Percentiles rank a stretch among this genome's conserved stretches.
phyloP scores from a whole-genome alignment of 2,329 filamentous ascomycete genomes.

The Xylaria hypoxylon region DNA sequence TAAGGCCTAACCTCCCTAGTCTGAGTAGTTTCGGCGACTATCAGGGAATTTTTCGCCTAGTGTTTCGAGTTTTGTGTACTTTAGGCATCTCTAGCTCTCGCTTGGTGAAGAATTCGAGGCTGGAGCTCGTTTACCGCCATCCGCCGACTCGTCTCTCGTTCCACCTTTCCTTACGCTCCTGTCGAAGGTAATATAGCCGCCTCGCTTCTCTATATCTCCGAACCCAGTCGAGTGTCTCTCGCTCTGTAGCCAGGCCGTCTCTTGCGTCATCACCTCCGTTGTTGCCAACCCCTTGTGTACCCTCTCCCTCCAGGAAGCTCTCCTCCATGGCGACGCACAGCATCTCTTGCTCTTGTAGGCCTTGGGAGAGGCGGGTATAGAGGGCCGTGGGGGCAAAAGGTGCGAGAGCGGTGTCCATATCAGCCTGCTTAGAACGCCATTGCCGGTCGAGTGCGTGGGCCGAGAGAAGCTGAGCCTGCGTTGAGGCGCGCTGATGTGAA shows the following conservation, averaged over 20 bases:
- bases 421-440: constrained; percentile 87
- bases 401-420: constrained; percentile 86
- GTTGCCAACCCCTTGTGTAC: constrained; percentile 25
- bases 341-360: constrained; percentile 83
- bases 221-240: constrained; percentile 88
- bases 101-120: neutral
- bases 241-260: constrained; percentile 73
- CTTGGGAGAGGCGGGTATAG: constrained; percentile 82
- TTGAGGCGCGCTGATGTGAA: constrained; percentile 71
- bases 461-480: constrained; percentile 84
- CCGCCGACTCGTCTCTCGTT: constrained; percentile 95
- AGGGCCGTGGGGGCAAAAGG: constrained; percentile 88
- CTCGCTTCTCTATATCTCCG: constrained; percentile 82
- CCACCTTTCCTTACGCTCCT: constrained; percentile 92
- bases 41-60: neutral
- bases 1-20: neutral
- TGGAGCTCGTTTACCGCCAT: constrained; percentile 73
- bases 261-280: constrained; percentile 41
- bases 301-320: constrained; percentile 81
- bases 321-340: constrained; percentile 88
- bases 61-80: neutral
- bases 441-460: constrained; percentile 90
- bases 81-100: neutral
- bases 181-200: constrained; percentile 80
- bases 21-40: too few relatives aligned